These are phyloP conservation scores for Colletotrichum noveboracense DNA, from an alignment of 2,329 filamentous ascomycete species.

Conservation along the genomic window DNA sequence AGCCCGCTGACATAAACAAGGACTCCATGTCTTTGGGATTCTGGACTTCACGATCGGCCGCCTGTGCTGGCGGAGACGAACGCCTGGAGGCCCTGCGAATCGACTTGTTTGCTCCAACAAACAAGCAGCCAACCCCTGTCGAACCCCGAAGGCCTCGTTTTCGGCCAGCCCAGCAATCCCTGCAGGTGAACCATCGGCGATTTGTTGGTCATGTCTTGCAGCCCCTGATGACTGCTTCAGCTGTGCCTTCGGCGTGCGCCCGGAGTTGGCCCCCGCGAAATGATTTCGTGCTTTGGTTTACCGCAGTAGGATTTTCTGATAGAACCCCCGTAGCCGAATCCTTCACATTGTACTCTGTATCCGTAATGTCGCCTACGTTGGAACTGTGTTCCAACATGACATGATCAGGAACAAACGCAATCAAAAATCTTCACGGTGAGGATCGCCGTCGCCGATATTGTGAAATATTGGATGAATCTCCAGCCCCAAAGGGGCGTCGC, in stretches of 20 bases:
- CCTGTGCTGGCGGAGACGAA: neutral
- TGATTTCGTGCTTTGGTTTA: neutral
- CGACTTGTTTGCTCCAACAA: conserved; percentile 5
- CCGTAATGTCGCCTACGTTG: neutral
- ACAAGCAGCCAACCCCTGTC: conserved; percentile 8
- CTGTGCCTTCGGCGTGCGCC: neutral
- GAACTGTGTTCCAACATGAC: neutral
- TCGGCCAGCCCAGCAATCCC: neutral
- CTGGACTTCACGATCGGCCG: neutral
- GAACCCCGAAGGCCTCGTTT: neutral
- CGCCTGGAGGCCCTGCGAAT: neutral
- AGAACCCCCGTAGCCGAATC: neutral
- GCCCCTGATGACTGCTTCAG: neutral
- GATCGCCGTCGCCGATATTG: neutral
- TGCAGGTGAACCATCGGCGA: neutral
- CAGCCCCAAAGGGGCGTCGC: neutral
- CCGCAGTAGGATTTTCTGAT: neutral
- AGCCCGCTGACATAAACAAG: neutral
- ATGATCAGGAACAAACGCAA: neutral
- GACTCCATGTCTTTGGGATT: neutral
- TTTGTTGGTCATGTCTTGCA: neutral
- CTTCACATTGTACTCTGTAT: neutral
- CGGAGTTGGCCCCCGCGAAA: neutral
- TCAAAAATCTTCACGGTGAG: neutral
- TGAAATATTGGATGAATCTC: neutral